phyloP scores from a whole-genome alignment of 495 filamentous ascomycete genomes.

The Podospora comata region DNA sequence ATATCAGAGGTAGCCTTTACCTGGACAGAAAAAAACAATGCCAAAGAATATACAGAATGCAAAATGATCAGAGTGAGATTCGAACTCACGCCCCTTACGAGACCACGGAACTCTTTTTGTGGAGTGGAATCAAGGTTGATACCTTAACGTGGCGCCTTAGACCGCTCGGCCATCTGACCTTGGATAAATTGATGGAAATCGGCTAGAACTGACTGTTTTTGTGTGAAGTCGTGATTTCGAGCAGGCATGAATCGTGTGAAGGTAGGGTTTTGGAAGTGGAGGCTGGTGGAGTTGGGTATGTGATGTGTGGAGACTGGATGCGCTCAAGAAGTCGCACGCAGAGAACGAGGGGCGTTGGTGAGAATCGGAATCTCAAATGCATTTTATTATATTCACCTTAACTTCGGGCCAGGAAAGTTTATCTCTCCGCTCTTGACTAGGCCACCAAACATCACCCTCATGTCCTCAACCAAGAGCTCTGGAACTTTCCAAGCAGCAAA shows the following conservation, averaged over 20 bases:
- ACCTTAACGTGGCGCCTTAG: background rate
- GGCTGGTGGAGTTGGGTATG: background rate
- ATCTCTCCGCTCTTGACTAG: background rate
- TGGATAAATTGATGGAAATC: background rate
- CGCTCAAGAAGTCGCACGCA: no score
- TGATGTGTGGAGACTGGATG: background rate
- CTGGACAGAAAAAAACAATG: no score
- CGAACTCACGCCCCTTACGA: background rate
- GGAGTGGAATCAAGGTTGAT: background rate
- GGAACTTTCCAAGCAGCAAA: slow-evolving; percentile 61
- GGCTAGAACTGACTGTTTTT: background rate
- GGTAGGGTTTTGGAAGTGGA: background rate
- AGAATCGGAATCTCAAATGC: no score
- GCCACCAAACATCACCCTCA: slow-evolving; percentile 52
- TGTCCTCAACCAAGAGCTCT: slow-evolving; percentile 51
- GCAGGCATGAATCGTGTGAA: background rate
- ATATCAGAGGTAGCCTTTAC: background rate
- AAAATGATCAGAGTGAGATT: background rate
- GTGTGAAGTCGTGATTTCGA: background rate
- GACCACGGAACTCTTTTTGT: background rate
- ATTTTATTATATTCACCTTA: no score
- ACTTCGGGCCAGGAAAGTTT: no score
- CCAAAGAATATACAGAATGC: background rate
- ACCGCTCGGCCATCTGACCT: background rate
- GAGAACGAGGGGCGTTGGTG: no score